phyloP scores from a whole-genome alignment of 2,329 filamentous ascomycete genomes.

The Stromatinia cepivora region DNA sequence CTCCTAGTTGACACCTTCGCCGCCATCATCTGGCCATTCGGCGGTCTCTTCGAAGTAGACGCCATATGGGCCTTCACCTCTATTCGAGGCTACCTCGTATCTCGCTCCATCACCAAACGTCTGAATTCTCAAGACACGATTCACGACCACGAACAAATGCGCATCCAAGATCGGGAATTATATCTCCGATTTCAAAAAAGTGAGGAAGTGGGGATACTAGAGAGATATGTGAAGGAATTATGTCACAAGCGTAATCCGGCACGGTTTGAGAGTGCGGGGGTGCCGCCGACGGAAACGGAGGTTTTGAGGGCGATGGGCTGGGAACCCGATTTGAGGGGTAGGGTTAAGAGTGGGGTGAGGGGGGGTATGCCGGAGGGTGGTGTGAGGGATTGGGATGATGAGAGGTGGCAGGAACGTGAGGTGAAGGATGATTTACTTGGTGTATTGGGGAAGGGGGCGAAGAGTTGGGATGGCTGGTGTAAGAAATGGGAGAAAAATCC shows the following conservation, averaged over 20 bases:
- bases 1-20: slow-evolving; percentile 31
- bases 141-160: neutral
- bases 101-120: neutral
- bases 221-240: neutral
- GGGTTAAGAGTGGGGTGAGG: slow-evolving; percentile 19
- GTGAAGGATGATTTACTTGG: slow-evolving; percentile 24
- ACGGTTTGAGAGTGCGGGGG: slow-evolving; percentile 24
- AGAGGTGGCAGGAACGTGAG: slow-evolving; percentile 24
- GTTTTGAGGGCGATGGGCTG: slow-evolving; percentile 26
- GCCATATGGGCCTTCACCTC: slow-evolving; percentile 40
- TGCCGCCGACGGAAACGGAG: slow-evolving; percentile 25
- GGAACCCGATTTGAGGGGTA: slow-evolving; percentile 14
- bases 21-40: slow-evolving; percentile 40
- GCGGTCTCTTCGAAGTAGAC: slow-evolving; percentile 40
- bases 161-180: neutral
- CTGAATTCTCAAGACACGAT: neutral
- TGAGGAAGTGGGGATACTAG: neutral
- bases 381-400: slow-evolving; percentile 23
- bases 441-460: slow-evolving; percentile 21
- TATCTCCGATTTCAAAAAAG: neutral
- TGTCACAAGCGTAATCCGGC: slow-evolving; percentile 20
- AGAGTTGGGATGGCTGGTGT: slow-evolving; percentile 23
- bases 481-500: slow-evolving; percentile 26
- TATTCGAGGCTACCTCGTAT: slow-evolving; percentile 29
- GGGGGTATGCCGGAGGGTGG: slow-evolving; percentile 16